These are phyloP conservation scores for Sphagnurus paluster DNA, from an alignment of 1,284 basidiomycete species.

Conservation along the genomic window DNA sequence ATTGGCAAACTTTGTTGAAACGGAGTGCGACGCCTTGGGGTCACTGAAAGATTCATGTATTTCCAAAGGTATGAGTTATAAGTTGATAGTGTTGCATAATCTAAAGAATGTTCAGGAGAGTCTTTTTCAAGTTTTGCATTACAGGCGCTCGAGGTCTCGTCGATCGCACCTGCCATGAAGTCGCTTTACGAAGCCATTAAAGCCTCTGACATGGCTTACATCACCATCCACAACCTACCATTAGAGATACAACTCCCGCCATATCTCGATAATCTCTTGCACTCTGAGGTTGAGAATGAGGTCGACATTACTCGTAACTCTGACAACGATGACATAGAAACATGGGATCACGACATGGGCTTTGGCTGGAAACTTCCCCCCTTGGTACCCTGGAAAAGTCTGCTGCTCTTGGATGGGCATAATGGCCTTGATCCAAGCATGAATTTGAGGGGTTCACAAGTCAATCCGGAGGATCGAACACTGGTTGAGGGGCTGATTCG, in stretches of 20 bases:
- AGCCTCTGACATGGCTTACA: slow-evolving; percentile 66
- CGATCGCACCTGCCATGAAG: slow-evolving; percentile 76
- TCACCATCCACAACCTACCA: slow-evolving; percentile 74
- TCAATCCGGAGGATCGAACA: slow-evolving; percentile 62
- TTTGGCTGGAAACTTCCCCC: slow-evolving; percentile 72
- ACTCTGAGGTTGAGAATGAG: slow-evolving; percentile 60
- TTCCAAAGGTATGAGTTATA: slow-evolving; percentile 49
- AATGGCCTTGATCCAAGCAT: slow-evolving; percentile 63
- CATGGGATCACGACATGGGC: slow-evolving; percentile 69
- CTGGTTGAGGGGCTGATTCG: slow-evolving; percentile 69
- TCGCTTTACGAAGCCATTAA: slow-evolving; percentile 76
- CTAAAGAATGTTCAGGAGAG: slow-evolving; percentile 41
- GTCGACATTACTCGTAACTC: slow-evolving; percentile 34
- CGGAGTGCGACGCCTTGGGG: slow-evolving; percentile 70
- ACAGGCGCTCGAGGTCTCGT: slow-evolving; percentile 64
- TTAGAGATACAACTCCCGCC: slow-evolving; percentile 84
- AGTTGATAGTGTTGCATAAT: slow-evolving; percentile 2
- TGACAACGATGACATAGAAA: slow-evolving; percentile 49
- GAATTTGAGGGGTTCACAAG: slow-evolving; percentile 57
- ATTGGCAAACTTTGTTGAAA: slow-evolving; percentile 77
- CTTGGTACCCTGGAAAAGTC: slow-evolving; percentile 90
- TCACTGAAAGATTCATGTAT: slow-evolving; percentile 69
- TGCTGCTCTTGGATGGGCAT: slow-evolving; percentile 73
- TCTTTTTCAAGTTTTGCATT: slow-evolving; percentile 54
- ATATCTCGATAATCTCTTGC: slow-evolving; percentile 66